Base-by-base conservation (phyloP, 345 rosid genomes). In the Clausena lansium region DNA sequence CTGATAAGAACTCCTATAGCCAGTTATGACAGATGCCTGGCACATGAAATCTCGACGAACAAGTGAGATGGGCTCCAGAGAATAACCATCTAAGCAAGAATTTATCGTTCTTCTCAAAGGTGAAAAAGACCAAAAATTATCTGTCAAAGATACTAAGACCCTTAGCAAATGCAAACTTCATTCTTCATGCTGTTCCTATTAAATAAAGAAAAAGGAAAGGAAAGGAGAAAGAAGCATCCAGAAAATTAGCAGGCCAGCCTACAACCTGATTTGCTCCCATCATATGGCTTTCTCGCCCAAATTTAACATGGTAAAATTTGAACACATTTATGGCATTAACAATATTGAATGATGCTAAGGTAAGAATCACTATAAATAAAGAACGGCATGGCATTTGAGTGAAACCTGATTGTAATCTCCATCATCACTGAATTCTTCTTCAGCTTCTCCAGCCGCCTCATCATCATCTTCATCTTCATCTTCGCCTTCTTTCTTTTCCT, bases 321-420 rank as follows among this genome's bases (percentile, higher is more conserved):
- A 24, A 2, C 19, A 38, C 15, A 9, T 9, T 6, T 0, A 66
- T 28, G 24, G 32, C 71, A 38, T 36, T 4, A 45, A 27, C 25
- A 14, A 41, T 69, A 7, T 41, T 15, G 22, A 25, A 68, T 17
- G 72, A 70, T 9, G 33, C 24, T n/a, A 8, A 58, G 36, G 45
- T 60, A 36, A 57, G 2, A 10, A 55, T n/a, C 22, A 45, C 19
- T 6, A 39, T 11, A 24, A 39, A 25, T 30, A 64, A 64, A 50
- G 7, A 45, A 73, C 39, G n/a, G n/a, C 33, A 28, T 15, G 28
- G 27, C 35, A 22, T 75, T 68, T 50, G n/a, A 24, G 30, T 20
- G 9, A 35, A 76, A 88, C 91, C 91, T 86, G 85, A 70, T 86
- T 78, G 78, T 88, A 88, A 67, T 88, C 87, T 58, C 82, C 89